Conservation (phyloP, 2,329 filamentous ascomycete genomes). For the Cercospora citrullina region DNA sequence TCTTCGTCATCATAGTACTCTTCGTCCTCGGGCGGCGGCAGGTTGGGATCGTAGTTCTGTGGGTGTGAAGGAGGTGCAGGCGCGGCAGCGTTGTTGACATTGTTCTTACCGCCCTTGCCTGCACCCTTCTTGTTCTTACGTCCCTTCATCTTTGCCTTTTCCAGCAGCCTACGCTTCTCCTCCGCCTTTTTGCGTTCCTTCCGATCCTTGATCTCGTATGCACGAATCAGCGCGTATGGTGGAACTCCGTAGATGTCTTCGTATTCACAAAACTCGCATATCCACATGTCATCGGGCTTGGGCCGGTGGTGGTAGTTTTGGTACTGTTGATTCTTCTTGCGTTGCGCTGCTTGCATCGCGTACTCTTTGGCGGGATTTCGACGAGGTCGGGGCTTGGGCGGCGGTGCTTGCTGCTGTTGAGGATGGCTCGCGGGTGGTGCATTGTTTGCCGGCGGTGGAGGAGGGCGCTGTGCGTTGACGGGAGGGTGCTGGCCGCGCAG, state of each 20-base stretch:
- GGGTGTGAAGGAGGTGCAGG: conserved; percentile 24
- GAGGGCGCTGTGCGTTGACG: conserved; percentile 22
- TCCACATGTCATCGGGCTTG: conserved; percentile 74
- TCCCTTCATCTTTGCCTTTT: conserved; percentile 92
- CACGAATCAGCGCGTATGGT: conserved; percentile 78
- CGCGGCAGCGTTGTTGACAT: conserved; percentile 24
- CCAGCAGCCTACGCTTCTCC: conserved; percentile 79
- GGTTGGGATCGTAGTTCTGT: conserved; percentile 35
- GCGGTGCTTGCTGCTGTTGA: conserved; percentile 42
- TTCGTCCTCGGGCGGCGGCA: conserved; percentile 34
- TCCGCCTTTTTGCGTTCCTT: conserved; percentile 78
- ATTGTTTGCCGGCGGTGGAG: conserved; percentile 31
- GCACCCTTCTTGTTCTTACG: conserved; percentile 82
- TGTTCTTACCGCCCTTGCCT: conserved; percentile 54
- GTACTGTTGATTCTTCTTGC: conserved; percentile 74
- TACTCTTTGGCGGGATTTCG: conserved; percentile 69
- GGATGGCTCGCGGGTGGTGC: conserved; percentile 31
- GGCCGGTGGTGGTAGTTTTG: conserved; percentile 75
- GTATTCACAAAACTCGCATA: conserved; percentile 98
- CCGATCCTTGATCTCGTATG: conserved; percentile 93
- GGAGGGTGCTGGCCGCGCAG: conserved; percentile 22
- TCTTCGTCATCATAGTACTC: conserved; percentile 39
- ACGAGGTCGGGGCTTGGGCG: conserved; percentile 61
- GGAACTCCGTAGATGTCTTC: conserved; percentile 90
- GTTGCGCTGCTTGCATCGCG: conserved; percentile 70